Conservation (phyloP, 192 early-diverging fungal genomes). For the Neocallimastix lanati region DNA sequence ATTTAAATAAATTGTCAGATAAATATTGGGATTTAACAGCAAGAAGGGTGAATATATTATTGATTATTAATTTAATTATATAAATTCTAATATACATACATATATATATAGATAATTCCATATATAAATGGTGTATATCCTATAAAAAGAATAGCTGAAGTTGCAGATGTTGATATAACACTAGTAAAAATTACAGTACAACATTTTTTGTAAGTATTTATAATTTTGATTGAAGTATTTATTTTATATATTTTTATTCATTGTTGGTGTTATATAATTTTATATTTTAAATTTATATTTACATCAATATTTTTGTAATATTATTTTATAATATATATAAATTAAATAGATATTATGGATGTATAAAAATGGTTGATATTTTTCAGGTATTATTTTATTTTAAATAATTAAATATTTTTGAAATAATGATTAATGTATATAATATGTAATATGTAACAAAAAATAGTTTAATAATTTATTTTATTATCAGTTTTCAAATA, state of each 20-base stretch:
- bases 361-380: constrained; percentile 73
- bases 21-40: constrained; percentile 88
- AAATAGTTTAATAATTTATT: neutral
- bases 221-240: neutral
- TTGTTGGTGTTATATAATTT: neutral
- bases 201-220: constrained; percentile 57
- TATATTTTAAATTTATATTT: too few relatives aligned
- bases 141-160: constrained; percentile 60
- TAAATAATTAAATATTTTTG: too few relatives aligned
- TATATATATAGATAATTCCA: constrained; percentile 31
- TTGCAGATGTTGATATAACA: constrained; percentile 54
- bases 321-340: too few relatives aligned
- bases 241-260: neutral
- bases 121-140: constrained; percentile 72
- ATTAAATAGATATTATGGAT: constrained; percentile 72
- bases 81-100: neutral
- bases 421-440: too few relatives aligned
- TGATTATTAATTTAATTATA: too few relatives aligned
- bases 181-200: constrained; percentile 65
- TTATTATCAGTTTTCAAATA: constrained; percentile 56
- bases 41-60: constrained; percentile 19
- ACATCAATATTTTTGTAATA: too few relatives aligned
- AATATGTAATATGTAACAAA: too few relatives aligned
- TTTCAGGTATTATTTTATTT: constrained; percentile 36
- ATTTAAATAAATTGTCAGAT: constrained; percentile 40